Conservation (phyloP, 2,329 filamentous ascomycete species). For the Botrytis cinerea region DNA sequence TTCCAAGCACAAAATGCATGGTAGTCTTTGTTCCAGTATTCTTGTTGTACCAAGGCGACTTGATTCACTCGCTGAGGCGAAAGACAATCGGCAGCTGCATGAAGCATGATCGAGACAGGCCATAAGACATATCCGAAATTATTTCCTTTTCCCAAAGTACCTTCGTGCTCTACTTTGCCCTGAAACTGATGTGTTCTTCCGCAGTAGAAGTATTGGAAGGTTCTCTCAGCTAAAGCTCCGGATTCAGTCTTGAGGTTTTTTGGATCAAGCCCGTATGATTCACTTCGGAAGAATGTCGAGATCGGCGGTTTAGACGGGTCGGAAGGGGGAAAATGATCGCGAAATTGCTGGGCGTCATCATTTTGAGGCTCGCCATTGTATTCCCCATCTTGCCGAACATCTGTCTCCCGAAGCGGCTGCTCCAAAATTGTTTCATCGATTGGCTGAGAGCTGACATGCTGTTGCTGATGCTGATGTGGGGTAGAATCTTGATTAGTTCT, state of each 20-base stretch:
- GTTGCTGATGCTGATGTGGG: background rate
- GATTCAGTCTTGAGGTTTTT: background rate
- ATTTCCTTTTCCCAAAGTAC: slow-evolving; percentile 24
- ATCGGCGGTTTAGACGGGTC: background rate
- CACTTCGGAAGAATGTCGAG: background rate
- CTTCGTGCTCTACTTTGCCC: slow-evolving; percentile 26
- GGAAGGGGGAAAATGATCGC: background rate
- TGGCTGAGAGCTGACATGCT: background rate
- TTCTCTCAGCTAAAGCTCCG: slow-evolving; percentile 11
- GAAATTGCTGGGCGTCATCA: background rate
- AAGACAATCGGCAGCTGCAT: slow-evolving; percentile 29
- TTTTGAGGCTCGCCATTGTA: background rate
- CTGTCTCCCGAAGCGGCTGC: background rate
- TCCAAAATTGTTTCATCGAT: background rate
- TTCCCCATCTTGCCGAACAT: background rate
- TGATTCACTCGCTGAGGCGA: slow-evolving; percentile 9
- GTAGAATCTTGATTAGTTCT: background rate
- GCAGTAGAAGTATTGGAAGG: slow-evolving; percentile 28
- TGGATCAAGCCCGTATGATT: background rate
- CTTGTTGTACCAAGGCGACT: slow-evolving; percentile 25
- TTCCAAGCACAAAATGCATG: slow-evolving; percentile 34
- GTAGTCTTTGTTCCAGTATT: slow-evolving; percentile 31
- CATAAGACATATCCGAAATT: slow-evolving; percentile 34
- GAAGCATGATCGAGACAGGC: slow-evolving; percentile 33
- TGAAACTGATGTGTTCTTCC: slow-evolving; percentile 25